phyloP scores from a whole-genome alignment of 1,284 basidiomycete genomes.

The Leccinum angustisporum region DNA sequence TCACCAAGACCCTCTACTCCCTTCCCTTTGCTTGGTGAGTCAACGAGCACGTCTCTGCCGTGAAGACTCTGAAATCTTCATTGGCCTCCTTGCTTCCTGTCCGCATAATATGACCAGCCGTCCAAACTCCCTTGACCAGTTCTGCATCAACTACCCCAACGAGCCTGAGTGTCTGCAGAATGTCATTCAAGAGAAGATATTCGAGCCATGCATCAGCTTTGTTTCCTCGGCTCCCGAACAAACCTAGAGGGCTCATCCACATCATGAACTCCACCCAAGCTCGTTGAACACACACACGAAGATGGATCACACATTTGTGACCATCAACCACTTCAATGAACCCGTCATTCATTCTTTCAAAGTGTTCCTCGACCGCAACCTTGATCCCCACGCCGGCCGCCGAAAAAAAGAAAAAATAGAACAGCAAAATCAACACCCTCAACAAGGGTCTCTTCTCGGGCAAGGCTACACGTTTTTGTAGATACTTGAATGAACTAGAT shows the following conservation, averaged over 20 bases:
- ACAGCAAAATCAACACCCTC: no score
- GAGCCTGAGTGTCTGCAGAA: conserved; percentile 73
- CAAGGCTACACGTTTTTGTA: neutral
- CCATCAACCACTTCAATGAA: conserved; percentile 89
- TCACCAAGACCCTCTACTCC: conserved; percentile 91
- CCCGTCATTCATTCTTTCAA: conserved; percentile 91
- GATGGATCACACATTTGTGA: conserved; percentile 94
- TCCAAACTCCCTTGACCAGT: conserved; percentile 92
- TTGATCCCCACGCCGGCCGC: conserved; percentile 53
- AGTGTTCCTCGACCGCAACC: conserved; percentile 85
- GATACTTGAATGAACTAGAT: no score
- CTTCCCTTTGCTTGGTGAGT: conserved; percentile 71
- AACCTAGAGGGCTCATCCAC: conserved; percentile 89
- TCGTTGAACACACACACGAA: conserved; percentile 79
- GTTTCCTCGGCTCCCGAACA: conserved; percentile 78
- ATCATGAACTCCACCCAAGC: conserved; percentile 95
- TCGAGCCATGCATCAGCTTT: conserved; percentile 70
- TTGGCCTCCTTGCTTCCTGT: conserved; percentile 93
- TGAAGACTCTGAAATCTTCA: conserved; percentile 88
- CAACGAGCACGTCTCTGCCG: conserved; percentile 90
- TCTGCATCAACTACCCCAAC: conserved; percentile 95
- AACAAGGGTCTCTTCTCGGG: conserved; percentile 36
- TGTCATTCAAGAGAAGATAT: conserved; percentile 73
- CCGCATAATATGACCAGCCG: conserved; percentile 83
- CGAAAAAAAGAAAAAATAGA: no score